Conservation (phyloP, 129 eudicot species). For the Smallanthus sonchifolius region DNA sequence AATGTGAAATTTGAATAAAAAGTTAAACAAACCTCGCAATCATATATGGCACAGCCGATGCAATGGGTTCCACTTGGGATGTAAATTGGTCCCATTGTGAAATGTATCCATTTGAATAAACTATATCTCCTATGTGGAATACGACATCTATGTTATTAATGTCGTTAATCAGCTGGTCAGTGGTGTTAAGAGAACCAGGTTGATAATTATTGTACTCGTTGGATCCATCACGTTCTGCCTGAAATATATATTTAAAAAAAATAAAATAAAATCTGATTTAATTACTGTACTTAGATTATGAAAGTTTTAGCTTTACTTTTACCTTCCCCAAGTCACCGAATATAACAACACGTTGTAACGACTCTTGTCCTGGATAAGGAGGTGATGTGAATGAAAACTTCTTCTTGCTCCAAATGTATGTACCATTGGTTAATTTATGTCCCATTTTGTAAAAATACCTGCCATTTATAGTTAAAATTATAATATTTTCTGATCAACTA, state of each 20-base stretch:
- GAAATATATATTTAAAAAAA: constrained; percentile 4
- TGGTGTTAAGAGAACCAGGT: constrained; percentile 82
- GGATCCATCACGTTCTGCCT: constrained; percentile 93
- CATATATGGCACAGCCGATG: constrained; percentile 77
- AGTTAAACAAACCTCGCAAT: constrained; percentile 59
- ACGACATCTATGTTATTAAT: constrained; percentile 61
- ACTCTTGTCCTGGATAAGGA: constrained; percentile 79
- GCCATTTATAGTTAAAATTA: constrained; percentile 1
- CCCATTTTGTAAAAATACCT: constrained; percentile 77
- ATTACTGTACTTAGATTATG: background rate
- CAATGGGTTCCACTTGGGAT: constrained; percentile 74
- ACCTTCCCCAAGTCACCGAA: constrained; percentile 97
- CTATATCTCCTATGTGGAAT: constrained; percentile 74
- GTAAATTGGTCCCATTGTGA: constrained; percentile 96
- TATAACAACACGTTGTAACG: constrained; percentile 70
- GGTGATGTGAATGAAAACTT: constrained; percentile 54
- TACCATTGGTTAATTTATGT: constrained; percentile 56
- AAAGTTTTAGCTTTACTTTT: background rate
- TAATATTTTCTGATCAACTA: background rate
- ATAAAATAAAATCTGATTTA: background rate
- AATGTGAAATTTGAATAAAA: background rate
- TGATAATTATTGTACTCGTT: constrained; percentile 71
- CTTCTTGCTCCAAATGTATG: constrained; percentile 59
- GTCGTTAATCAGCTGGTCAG: constrained; percentile 68
- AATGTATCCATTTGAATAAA: constrained; percentile 72